A percentile compares a stretch with the other conserved stretches of the same genome.
Evolutionary conservation across 2,329 filamentous ascomycete genomes (phyloP).

Genomic region (Fusarium circinatum): DNA sequence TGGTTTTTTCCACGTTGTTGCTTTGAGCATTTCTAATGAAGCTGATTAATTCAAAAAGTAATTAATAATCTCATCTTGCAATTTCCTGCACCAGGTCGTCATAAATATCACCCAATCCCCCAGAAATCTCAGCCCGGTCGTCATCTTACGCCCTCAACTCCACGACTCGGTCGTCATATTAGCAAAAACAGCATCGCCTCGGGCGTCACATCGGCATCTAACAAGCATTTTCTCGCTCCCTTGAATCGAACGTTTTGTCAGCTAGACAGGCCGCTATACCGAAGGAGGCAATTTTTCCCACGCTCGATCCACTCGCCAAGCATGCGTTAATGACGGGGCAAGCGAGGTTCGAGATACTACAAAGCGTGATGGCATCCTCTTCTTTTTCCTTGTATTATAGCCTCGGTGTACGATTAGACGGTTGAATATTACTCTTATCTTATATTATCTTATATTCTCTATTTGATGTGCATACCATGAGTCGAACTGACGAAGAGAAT

Average conservation of each 20-base stretch:
- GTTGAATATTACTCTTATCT: not conserved
- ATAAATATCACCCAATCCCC: slow-evolving; percentile 5
- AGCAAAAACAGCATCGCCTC: slow-evolving; percentile 3
- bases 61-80: not conserved
- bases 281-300: slow-evolving; percentile 17
- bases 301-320: slow-evolving; percentile 14
- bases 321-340: slow-evolving; percentile 17
- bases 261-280: slow-evolving; percentile 17
- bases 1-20: not conserved
- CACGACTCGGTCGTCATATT: slow-evolving; percentile 14
- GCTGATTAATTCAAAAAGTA: not conserved
- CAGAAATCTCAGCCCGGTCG: slow-evolving; percentile 2
- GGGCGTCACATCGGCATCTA: slow-evolving; percentile 13
- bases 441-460: not conserved
- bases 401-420: not conserved
- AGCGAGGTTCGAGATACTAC: slow-evolving; percentile 16
- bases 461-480: slow-evolving; percentile 5
- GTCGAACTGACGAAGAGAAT: slow-evolving; percentile 27
- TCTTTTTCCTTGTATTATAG: not conserved
- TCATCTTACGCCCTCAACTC: slow-evolving; percentile 28
- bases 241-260: slow-evolving; percentile 18
- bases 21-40: not conserved
- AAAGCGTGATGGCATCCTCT: slow-evolving; percentile 17
- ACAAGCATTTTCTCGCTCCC: not conserved
- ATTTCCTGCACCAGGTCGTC: slow-evolving; percentile 4